Evolutionary conservation across 2,329 filamentous ascomycete genomes (phyloP).

Genomic region (Graphilbum ipis-grandicollis): DNA sequence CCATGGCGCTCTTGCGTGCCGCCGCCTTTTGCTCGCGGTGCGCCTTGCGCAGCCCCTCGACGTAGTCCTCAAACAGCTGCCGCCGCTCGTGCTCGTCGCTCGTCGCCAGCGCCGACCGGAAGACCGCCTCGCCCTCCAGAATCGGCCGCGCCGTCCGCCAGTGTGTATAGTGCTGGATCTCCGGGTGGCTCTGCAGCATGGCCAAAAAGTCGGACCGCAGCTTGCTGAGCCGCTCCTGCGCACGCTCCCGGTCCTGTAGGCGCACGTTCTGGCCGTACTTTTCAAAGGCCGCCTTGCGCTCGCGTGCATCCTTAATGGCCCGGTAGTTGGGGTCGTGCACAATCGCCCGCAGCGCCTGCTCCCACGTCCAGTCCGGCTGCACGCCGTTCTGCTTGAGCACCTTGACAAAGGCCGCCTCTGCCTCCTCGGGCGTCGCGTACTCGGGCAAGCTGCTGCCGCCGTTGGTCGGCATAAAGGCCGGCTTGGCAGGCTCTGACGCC

Average conservation of each 20-base stretch:
- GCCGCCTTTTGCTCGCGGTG: slow-evolving; percentile 60
- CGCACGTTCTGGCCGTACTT: slow-evolving; percentile 87
- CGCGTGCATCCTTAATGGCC: slow-evolving; percentile 80
- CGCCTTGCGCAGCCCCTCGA: slow-evolving; percentile 63
- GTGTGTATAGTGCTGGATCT: slow-evolving; percentile 91
- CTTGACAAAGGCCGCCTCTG: slow-evolving; percentile 85
- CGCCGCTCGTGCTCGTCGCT: slow-evolving; percentile 75
- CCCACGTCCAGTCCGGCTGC: slow-evolving; percentile 84
- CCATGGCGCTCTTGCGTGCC: slow-evolving; percentile 64
- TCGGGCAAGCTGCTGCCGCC: slow-evolving; percentile 65
- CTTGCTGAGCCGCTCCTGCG: slow-evolving; percentile 83
- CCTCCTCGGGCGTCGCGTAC: slow-evolving; percentile 67
- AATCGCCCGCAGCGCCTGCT: slow-evolving; percentile 68
- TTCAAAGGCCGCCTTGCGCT: slow-evolving; percentile 80
- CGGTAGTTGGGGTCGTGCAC: slow-evolving; percentile 88
- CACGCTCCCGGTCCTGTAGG: slow-evolving; percentile 82
- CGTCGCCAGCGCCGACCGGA: slow-evolving; percentile 80
- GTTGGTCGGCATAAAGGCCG: slow-evolving; percentile 42
- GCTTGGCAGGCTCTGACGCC: slow-evolving; percentile 27
- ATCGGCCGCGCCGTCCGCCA: slow-evolving; percentile 94
- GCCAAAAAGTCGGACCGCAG: slow-evolving; percentile 84
- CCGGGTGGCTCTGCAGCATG: slow-evolving; percentile 90
- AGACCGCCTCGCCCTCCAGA: slow-evolving; percentile 88
- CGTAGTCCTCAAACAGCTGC: slow-evolving; percentile 87
- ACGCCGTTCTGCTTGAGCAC: slow-evolving; percentile 71